Base-by-base conservation (phyloP, 441 rosid species). In the Pelargonium australe region DNA sequence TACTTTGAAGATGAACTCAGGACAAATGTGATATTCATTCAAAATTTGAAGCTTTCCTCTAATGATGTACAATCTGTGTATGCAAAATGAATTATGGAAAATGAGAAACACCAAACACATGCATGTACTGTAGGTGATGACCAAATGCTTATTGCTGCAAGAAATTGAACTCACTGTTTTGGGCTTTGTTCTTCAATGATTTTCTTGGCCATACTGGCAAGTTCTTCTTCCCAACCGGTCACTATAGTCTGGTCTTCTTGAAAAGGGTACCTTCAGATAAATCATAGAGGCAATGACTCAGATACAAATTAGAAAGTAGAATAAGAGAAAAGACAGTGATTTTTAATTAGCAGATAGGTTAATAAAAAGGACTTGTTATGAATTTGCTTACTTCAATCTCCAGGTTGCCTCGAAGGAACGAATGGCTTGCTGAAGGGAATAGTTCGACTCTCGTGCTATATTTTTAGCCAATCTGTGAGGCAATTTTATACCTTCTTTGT, bases 341-440 rank as follows among this genome's bases (percentile, higher is more conserved):
- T 34, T 34, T n/a, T n/a, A n/a, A n/a, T 34, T 34, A 5, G 40
- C 40, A 34, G 7, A 34, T 5, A 34, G 43, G 43, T 6, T 7
- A 40, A 40, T 40, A 40, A 40, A 40, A 0, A 40, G 7, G 43
- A 40, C 9, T 40, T 40, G 9, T 40, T 40, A 7, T 40, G 43
- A 40, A 7, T 40, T 40, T 40, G 43, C 9, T 25, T 64, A 73
- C 76, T 68, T 68, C 40, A 63, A 55, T 10, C 28, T 67, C 72
- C 74, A 72, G 60, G 78, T 70, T 11, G 78, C 80, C 74, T 80
- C 78, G n/a, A 80, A 74, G 28, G 83, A 77, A 47, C 73, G 83
- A 72, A 80, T 80, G 16, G 78, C 82, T 76, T 79, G 82, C 31
- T 70, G 78, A n/a, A 79, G 80, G 72, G 76, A 74, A 34, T 72